Conservation (phyloP, 2,329 filamentous ascomycete genomes). For the Sporothrix humicola region DNA sequence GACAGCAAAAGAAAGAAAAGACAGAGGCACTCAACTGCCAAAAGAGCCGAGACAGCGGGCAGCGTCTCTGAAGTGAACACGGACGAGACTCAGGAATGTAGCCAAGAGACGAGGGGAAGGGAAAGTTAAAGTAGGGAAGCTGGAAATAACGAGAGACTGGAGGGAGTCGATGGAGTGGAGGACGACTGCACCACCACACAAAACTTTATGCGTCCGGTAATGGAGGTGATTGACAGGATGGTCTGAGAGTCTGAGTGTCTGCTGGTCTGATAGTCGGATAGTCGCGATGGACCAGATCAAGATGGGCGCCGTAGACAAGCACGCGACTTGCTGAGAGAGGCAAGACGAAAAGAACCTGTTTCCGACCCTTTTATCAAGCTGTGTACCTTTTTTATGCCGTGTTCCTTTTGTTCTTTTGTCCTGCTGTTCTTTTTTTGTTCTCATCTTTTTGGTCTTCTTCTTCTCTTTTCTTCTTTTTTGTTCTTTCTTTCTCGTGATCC, state of each 20-base stretch:
- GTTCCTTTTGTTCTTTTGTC: neutral
- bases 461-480: too few relatives aligned
- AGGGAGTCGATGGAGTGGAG: neutral
- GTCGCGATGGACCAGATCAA: slow-evolving; percentile 1
- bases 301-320: neutral
- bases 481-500: neutral
- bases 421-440: neutral
- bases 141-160: slow-evolving; percentile 22
- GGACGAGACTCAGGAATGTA: neutral
- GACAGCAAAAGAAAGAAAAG: neutral
- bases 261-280: neutral
- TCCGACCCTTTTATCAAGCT: neutral
- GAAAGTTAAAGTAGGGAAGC: neutral
- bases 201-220: slow-evolving; percentile 1
- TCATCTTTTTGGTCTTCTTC: neutral
- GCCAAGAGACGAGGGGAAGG: neutral
- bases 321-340: neutral
- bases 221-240: neutral
- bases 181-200: neutral
- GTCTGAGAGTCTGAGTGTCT: too few relatives aligned
- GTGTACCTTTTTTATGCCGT: neutral
- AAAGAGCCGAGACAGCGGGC: slow-evolving; percentile 6
- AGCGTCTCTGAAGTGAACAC: neutral
- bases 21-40: neutral
- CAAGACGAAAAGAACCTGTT: neutral